These are phyloP conservation scores for Aspergillus mulundensis DNA, from an alignment of 495 filamentous ascomycete genomes.

Conservation along the genomic window DNA sequence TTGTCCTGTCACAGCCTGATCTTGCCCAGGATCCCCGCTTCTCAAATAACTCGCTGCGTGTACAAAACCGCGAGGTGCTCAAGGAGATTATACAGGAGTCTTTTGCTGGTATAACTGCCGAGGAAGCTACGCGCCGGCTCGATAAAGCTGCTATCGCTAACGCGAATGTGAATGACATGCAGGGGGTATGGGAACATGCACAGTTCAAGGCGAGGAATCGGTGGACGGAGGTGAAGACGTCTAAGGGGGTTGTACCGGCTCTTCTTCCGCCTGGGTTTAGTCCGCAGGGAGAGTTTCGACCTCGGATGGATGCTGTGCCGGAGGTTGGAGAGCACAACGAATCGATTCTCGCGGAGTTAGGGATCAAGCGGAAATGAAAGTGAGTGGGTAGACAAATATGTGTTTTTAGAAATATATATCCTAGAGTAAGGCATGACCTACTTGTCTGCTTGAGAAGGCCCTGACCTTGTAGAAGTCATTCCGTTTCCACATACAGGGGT, in stretches of 20 bases:
- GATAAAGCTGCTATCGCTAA: conserved; percentile 42
- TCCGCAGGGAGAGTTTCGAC: conserved; percentile 27
- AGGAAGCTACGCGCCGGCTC: conserved; percentile 28
- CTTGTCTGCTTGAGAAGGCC: neutral
- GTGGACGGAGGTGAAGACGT: conserved; percentile 45
- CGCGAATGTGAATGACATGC: conserved; percentile 48
- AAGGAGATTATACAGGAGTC: conserved; percentile 27
- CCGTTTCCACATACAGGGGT: no score
- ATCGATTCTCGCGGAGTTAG: conserved; percentile 34
- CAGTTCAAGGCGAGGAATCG: conserved; percentile 41
- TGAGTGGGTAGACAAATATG: neutral
- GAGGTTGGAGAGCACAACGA: conserved; percentile 41
- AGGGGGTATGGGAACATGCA: conserved; percentile 45
- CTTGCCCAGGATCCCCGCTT: conserved; percentile 34
- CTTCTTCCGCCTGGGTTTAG: conserved; percentile 40
- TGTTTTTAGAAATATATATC: neutral
- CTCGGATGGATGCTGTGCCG: conserved; percentile 34
- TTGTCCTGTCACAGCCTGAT: conserved; percentile 30
- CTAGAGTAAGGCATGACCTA: neutral
- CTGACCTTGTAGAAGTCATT: no score
- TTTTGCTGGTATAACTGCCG: conserved; percentile 25
- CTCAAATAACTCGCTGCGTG: conserved; percentile 30
- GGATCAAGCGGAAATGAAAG: neutral
- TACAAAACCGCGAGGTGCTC: conserved; percentile 31
- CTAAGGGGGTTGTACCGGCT: conserved; percentile 35